Percentiles rank a stretch among this genome's conserved stretches.
These are phyloP conservation scores for Hemileia vastatrix DNA, from an alignment of 1,284 basidiomycete species.

Conservation along the genomic window DNA sequence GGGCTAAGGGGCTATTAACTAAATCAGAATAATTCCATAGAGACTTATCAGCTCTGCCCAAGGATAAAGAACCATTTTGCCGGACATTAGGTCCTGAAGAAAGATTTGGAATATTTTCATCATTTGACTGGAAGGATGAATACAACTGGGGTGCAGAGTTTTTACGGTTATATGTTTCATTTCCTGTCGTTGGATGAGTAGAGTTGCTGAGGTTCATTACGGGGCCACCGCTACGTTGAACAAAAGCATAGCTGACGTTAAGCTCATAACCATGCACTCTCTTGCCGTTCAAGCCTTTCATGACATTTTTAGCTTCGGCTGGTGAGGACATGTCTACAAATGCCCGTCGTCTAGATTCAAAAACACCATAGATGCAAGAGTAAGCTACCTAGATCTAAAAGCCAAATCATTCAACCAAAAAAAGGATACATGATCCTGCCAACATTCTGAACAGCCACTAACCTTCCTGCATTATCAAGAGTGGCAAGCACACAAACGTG, in stretches of 20 bases:
- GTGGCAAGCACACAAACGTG: slow-evolving; percentile 23
- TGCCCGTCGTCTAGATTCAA: slow-evolving; percentile 9
- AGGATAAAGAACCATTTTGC: too few species aligned
- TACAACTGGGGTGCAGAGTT: too few species aligned
- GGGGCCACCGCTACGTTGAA: slow-evolving; percentile 23
- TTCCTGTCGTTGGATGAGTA: background rate
- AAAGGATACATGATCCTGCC: too few species aligned
- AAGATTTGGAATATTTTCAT: too few species aligned
- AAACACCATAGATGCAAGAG: background rate
- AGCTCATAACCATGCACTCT: slow-evolving; percentile 20
- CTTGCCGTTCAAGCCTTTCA: slow-evolving; percentile 19
- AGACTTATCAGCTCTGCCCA: too few species aligned
- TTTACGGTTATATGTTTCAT: background rate
- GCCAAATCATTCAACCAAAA: background rate
- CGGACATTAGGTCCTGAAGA: too few species aligned
- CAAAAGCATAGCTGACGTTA: slow-evolving; percentile 17
- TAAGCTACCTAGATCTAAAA: background rate
- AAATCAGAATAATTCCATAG: too few species aligned
- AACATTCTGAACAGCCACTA: background rate
- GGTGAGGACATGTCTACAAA: slow-evolving; percentile 23
- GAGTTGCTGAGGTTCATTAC: background rate
- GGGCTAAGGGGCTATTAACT: too few species aligned
- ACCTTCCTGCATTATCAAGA: slow-evolving; percentile 22
- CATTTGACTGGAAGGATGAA: too few species aligned
- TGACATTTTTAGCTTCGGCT: slow-evolving; percentile 14